Base-by-base conservation (phyloP, 257 asterid genomes). In the Solanum pennellii region DNA sequence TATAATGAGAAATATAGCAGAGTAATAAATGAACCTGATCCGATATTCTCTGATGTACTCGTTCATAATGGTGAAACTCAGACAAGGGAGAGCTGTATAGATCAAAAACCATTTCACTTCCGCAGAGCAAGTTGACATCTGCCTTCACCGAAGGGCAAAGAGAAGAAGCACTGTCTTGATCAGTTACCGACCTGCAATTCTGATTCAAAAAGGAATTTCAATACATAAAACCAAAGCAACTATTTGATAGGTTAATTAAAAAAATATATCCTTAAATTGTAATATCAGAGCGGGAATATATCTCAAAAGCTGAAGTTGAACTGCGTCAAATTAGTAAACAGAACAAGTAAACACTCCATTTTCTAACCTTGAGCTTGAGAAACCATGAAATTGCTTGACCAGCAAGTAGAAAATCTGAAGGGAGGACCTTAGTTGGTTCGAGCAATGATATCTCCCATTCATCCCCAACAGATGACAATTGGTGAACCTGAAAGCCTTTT, bases 361-460 rank as follows among this genome's bases (percentile, higher is more conserved):
- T 27, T 90, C 97, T 88, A 89, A 97, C 99, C 99, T 96, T 96
- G 76, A 97, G 94, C 91, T 93, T 94, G 94, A 97, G 94, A 94
- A 95, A 95, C 91, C 93, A 93, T 42, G 99, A 94, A 80, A 96
- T 80, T 33, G 98, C 98, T 90, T 97, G 98, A 82, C 99, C 99
- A 89, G 99, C 96, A 93, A 89, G 87, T 66, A 97, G 87, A 83
- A 87, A 82, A 73, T 93, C 93, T 88, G 91, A 90, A 44, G 98
- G 93, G 88, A 88, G 84, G 91, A 88, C 85, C 75, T 95, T 84
- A 49, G 92, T 82, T 62, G 97, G 95, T 84, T 92, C 95, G 88
- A 97, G 95, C 90, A 95, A 89, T 66, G 94, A 89, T 87, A 97
- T 94, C 88, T 95, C 95, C 99, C 99, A 97, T 87, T 93, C 93